phyloP scores from a whole-genome alignment of 441 rosid species.

The Metrosideros polymorpha region DNA sequence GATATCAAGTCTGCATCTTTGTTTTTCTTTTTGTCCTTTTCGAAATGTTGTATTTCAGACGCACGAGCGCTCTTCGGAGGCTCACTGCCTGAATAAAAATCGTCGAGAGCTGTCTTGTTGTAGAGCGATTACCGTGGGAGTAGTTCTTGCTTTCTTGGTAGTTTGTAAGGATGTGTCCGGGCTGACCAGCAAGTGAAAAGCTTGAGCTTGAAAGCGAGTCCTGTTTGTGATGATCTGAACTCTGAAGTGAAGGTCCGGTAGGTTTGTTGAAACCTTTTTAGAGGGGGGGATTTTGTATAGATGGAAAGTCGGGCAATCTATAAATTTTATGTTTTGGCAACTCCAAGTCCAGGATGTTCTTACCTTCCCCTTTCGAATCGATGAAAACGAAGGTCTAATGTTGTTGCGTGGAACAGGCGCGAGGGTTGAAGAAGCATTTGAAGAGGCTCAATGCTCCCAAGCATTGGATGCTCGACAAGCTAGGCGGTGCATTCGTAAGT shows the following conservation, averaged over 20 bases:
- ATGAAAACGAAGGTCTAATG: not conserved
- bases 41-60: not conserved
- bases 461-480: not conserved
- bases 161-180: not conserved
- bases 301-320: not conserved
- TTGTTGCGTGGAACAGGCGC: not conserved
- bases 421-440: not conserved
- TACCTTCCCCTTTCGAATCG: not conserved
- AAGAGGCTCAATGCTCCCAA: not conserved
- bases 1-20: not conserved
- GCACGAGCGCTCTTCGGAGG: not conserved
- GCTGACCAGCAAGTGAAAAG: not conserved
- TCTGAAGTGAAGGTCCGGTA: not conserved
- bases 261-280: not conserved
- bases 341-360: not conserved
- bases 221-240: not conserved
- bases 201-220: not conserved
- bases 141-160: not conserved
- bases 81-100: too few relatives aligned
- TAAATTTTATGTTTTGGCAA: not conserved
- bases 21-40: rapidly evolving
- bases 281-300: not conserved
- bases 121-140: not conserved
- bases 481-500: not conserved
- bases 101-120: too few relatives aligned